Base-by-base conservation (phyloP, 2,329 filamentous ascomycete species). In the Graphilbum sp. region DNA sequence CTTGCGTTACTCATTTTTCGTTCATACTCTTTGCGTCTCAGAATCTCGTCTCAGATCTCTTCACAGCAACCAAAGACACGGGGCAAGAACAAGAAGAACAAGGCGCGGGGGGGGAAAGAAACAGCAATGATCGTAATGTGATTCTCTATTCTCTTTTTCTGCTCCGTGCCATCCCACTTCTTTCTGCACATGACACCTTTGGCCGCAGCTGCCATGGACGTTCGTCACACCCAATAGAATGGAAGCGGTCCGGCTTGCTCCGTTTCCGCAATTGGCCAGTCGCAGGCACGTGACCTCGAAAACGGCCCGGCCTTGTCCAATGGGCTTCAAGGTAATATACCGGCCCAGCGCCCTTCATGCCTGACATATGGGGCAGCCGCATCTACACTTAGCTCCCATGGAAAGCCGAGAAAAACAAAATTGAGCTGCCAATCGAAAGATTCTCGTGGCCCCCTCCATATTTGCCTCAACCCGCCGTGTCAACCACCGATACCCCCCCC, bases 381-480 rank as follows among this genome's bases (percentile, higher is more conserved):
- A 35, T 25, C 37, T 39, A 32, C 37, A 36, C 37, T 32, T 40
- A 41, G 41, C 39, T 43, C 42, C 40, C 38, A 34, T n/a, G n/a
- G 35, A 36, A 17, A 45, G 37, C 41, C 43, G 39, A 44, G 39
- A 41, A 37, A 41, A 36, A 41, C n/a, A 40, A 27, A 35, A 39
- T 35, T 34, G 39, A 43, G 41, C 40, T 38, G 43, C 37, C 41
- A 43, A 54, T 57, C 52, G 58, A 57, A 61, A 62, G 34, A 40
- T 40, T 40, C 38, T 37, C 38, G 30, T 34, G 29, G 33, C 30
- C 25, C 59, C 25, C 37, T 32, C 33, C 29, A 17, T 39, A 44
- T 40, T 70, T 64, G 63, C 63, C 67, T 68, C 67, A 70, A 58
- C 56, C 55, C 55, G 54, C 52, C 54, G 53, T 55, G 51, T 45